These are phyloP conservation scores for Chlamydomonas applanata DNA, from an alignment of 139 green algal genomes.

Conservation along the genomic window DNA sequence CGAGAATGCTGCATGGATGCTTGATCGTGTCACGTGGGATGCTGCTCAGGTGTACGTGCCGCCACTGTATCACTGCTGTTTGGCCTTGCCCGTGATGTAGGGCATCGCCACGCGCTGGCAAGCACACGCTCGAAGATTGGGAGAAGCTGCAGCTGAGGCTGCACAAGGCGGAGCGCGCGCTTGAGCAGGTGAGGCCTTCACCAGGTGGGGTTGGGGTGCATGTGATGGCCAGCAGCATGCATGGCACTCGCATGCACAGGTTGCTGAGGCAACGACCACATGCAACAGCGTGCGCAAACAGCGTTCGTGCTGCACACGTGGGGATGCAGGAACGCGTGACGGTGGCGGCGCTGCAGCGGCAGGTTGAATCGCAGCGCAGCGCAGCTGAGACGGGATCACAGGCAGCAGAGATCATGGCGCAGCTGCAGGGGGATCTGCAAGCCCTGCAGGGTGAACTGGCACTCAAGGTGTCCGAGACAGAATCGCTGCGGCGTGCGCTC, in stretches of 20 bases:
- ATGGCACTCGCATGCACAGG: no score
- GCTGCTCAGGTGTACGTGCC: no score
- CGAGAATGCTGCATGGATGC: no score
- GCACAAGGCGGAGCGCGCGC: conserved; percentile 31
- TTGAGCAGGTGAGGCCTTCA: conserved; percentile 26
- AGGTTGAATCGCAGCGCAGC: neutral
- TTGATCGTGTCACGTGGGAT: no score
- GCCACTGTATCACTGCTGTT: no score
- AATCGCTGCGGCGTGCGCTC: neutral
- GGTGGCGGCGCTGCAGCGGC: neutral
- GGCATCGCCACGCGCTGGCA: no score
- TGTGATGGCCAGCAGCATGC: neutral
- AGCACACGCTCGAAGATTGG: neutral
- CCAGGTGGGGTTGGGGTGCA: conserved; percentile 8
- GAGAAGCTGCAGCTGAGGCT: conserved; percentile 22
- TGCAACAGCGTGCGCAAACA: no score
- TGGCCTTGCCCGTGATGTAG: no score
- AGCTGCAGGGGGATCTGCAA: neutral
- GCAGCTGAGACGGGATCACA: neutral
- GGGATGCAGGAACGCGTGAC: conserved; percentile 1
- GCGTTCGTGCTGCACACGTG: no score
- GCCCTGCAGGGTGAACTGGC: neutral
- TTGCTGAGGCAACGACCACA: no score
- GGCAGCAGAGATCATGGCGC: neutral
- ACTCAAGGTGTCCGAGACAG: neutral